Percentiles rank a stretch among this genome's conserved stretches.
Evolutionary conservation across 148 eudicot species (phyloP).

Genomic region (Nepenthes mirabilis): DNA sequence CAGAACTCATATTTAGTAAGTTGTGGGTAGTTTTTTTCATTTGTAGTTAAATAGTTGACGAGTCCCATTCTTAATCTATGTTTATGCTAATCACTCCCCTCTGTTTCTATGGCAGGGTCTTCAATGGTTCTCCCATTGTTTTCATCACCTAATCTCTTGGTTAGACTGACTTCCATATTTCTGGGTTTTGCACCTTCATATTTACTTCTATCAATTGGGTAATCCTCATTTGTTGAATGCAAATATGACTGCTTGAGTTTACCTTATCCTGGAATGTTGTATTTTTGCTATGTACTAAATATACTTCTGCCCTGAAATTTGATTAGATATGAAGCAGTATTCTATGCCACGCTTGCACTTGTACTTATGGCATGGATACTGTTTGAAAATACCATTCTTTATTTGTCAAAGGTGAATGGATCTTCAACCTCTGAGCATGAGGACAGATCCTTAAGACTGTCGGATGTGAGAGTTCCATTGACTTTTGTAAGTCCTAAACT

Average conservation of each 20-base stretch:
- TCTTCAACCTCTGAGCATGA: slow-evolving; percentile 28
- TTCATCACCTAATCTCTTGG: slow-evolving; percentile 67
- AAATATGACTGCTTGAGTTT: background rate
- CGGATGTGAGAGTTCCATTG: slow-evolving; percentile 78
- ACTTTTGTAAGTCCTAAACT: slow-evolving; percentile 53
- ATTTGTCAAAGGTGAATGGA: slow-evolving; percentile 26
- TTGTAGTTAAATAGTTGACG: too few species aligned
- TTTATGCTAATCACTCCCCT: background rate
- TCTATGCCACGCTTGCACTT: slow-evolving; percentile 77
- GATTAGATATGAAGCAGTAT: slow-evolving; percentile 85
- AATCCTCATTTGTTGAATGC: slow-evolving; percentile 18
- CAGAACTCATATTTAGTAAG: too few species aligned
- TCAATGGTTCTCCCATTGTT: slow-evolving; percentile 80
- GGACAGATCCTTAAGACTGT: slow-evolving; percentile 54
- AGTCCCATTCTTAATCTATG: background rate
- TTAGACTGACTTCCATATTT: slow-evolving; percentile 79
- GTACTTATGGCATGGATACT: slow-evolving; percentile 87
- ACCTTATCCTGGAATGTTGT: background rate
- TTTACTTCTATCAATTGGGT: slow-evolving; percentile 92
- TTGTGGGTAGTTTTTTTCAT: too few species aligned
- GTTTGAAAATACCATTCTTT: slow-evolving; percentile 58
- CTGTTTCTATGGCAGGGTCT: slow-evolving; percentile 29
- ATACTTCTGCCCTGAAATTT: slow-evolving; percentile 6
- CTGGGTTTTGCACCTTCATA: slow-evolving; percentile 96
- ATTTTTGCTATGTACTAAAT: background rate